Conservation (phyloP, 306 rosid genomes). For the Gleditsia sinensis region DNA sequence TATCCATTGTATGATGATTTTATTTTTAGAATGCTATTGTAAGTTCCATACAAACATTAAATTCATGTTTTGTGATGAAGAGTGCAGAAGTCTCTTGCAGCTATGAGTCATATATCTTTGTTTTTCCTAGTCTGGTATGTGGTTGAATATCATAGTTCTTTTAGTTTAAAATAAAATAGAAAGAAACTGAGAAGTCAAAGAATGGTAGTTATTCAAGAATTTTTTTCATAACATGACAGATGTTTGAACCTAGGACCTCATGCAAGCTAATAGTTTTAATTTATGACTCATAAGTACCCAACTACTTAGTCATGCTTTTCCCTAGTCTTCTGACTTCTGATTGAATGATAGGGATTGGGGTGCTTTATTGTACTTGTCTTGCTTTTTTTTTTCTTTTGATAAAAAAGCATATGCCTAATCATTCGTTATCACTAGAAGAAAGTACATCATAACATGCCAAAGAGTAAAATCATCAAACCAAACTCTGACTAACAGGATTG, state of each 20-base stretch:
- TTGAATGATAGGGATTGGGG: neutral
- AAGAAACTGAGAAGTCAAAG: constrained; percentile 22
- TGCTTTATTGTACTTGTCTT: neutral
- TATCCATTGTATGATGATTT: too few relatives aligned
- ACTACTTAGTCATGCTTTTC: neutral
- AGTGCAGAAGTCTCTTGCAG: neutral
- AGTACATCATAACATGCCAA: too few relatives aligned
- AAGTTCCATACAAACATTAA: neutral
- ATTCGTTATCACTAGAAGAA: too few relatives aligned
- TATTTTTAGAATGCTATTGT: too few relatives aligned
- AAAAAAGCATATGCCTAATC: too few relatives aligned
- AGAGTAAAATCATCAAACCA: too few relatives aligned
- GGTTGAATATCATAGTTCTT: constrained; percentile 1
- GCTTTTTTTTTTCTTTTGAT: too few relatives aligned
- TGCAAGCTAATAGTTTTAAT: neutral
- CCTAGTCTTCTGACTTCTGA: neutral
- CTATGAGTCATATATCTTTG: constrained; percentile 12
- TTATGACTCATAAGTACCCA: neutral
- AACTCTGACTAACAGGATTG: too few relatives aligned
- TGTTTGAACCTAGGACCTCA: neutral
- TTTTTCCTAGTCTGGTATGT: constrained; percentile 14
- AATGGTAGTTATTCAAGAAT: neutral
- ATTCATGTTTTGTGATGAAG: neutral
- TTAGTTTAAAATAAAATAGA: neutral
- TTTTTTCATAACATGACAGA: neutral